Evolutionary conservation across 179 eudicot genomes (phyloP).

Genomic region (Beta lomatogona): DNA sequence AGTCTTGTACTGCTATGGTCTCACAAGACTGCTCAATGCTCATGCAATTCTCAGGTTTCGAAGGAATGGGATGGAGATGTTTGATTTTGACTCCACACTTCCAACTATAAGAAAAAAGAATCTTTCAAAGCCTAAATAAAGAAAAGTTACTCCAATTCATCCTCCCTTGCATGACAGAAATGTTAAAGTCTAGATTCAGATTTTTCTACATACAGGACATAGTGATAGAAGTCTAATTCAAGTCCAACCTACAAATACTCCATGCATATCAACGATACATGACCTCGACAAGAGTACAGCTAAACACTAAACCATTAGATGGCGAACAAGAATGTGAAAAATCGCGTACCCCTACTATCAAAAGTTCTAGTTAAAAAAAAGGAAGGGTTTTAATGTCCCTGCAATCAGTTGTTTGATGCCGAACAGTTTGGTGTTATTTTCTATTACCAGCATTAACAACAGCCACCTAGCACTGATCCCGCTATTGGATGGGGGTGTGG

Average conservation of each 20-base stretch:
- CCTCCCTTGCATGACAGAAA: conserved; percentile 1
- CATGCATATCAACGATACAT: neutral
- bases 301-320: no score
- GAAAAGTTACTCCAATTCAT: conserved; percentile 1
- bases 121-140: conserved; percentile 5
- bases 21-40: neutral
- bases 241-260: conserved; percentile 2
- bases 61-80: conserved; percentile 16
- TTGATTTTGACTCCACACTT: conserved; percentile 21
- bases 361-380: no score
- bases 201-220: conserved; percentile 1
- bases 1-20: neutral
- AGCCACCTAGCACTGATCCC: neutral
- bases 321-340: no score
- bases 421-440: no score
- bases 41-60: neutral
- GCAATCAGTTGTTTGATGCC: no score
- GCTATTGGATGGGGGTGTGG: neutral
- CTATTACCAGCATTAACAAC: neutral
- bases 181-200: neutral
- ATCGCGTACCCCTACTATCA: no score
- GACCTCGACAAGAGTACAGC: neutral
- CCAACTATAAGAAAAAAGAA: neutral
- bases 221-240: neutral
- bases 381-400: no score